Conservation (phyloP, 352 stramenopile species). For the Phytopythium sindhum region DNA sequence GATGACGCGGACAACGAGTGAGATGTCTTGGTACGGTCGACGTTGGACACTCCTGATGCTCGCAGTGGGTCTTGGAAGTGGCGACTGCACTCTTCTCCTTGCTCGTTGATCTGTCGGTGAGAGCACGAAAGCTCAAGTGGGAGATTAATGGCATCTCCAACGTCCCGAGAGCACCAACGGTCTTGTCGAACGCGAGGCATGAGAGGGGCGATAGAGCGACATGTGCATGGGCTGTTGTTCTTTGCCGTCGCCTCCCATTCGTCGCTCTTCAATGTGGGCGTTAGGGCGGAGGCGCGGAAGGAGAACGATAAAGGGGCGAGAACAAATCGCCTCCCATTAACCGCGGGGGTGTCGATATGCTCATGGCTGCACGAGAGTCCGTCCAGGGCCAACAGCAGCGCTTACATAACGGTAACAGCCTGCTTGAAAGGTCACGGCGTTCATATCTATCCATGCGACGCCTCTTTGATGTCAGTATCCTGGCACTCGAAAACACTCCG, state of each 20-base stretch:
- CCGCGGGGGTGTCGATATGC: no score
- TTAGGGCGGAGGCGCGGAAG: neutral
- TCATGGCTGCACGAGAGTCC: no score
- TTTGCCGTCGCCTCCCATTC: constrained; percentile 3
- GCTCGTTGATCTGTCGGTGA: neutral
- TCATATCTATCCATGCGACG: neutral
- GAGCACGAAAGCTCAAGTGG: constrained; percentile 2
- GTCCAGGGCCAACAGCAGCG: neutral
- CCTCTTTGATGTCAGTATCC: neutral
- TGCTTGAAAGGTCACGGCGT: constrained; percentile 3
- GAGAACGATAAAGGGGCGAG: neutral
- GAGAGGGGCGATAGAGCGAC: neutral
- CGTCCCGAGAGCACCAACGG: neutral
- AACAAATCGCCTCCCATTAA: no score
- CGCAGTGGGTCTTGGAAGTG: no score
- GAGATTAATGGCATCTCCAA: neutral
- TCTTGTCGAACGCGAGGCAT: neutral
- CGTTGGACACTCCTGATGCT: neutral
- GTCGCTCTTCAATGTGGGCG: neutral
- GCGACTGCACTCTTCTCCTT: neutral
- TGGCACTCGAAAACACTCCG: neutral
- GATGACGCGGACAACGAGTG: neutral
- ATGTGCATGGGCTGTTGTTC: constrained; percentile 6
- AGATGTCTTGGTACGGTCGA: neutral
- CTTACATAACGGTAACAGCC: neutral